Percentiles rank a stretch among this genome's conserved stretches.
Conservation (phyloP, 2,329 filamentous ascomycete genomes). For the Hymenotorrendiella dingleyae region DNA sequence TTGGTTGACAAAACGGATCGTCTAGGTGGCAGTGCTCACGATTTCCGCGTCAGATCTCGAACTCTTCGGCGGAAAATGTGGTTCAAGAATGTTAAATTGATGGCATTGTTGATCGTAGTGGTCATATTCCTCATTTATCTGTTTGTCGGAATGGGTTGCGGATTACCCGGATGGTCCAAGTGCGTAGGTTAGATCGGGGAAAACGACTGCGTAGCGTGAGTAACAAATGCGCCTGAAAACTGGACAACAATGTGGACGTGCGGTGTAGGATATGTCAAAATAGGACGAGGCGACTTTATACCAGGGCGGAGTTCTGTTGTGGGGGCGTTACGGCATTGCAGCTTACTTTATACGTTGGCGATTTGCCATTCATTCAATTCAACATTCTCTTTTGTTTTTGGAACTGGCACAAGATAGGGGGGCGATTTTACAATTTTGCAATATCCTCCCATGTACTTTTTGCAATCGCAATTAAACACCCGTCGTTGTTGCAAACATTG, state of each 20-base stretch:
- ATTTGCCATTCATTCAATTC: not conserved
- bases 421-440: no score
- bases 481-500: not conserved
- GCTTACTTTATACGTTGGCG: conserved; percentile 2
- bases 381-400: not conserved
- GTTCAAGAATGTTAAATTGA: conserved; percentile 99
- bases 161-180: conserved; percentile 48
- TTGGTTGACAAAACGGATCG: conserved; percentile 95
- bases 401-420: no score
- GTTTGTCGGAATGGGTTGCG: conserved; percentile 67
- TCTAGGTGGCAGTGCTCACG: conserved; percentile 77
- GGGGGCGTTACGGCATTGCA: not conserved
- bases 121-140: conserved; percentile 66
- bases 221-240: not conserved
- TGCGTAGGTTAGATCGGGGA: conserved; percentile 25
- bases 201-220: not conserved
- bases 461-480: not conserved
- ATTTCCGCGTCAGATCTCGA: conserved; percentile 83
- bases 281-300: conserved; percentile 7
- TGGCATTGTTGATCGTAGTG: conserved; percentile 71
- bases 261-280: conserved; percentile 3
- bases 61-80: conserved; percentile 92
- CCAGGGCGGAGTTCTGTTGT: conserved; percentile 5
- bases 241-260: not conserved
- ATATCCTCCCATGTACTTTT: no score